Evolutionary conservation across 2,329 filamentous ascomycete genomes (phyloP), one percentile per base, ranked within the genome.

Genomic region (Colletotrichum tropicale): DNA sequence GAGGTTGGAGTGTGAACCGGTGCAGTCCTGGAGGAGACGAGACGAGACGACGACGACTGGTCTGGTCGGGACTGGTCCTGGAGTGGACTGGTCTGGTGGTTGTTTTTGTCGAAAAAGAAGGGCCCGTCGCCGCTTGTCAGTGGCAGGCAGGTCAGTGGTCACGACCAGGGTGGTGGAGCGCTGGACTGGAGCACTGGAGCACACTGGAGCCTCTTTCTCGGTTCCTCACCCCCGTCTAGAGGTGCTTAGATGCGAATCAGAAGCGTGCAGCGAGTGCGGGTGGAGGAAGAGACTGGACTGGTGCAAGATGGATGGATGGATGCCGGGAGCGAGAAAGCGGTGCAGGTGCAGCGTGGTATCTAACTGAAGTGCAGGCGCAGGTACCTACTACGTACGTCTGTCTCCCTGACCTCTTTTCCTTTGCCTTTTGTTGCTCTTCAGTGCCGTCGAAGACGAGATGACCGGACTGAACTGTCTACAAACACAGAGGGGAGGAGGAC

Each of bases 101-200:
- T 75, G 73, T 75, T 75, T 75, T 75, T 68, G 73, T 75, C 70
- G 58, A 73, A 64, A 67, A 65, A 69, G 70, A 72, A 64, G 73
- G 70, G 60, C 73, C 70, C 70, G 36, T 61, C 67, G 58, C 70
- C 56, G 70, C 73, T 68, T 75, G 73, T 73, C 70, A 73, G 70
- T 75, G 70, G 73, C 32, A 58, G 64, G 70, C 64, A 73, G 64
- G 64, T 75, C 43, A 52, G 43, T 52, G 43, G 43, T 52, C 64
- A 75, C 58, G 73, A 60, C 58, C 70, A 69, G 73, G 73, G 70
- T 73, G 56, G 48, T 74, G 73, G 73, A 58, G 72, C 68, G 34
- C 66, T 60, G 32, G 32, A 38, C 43, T 52, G 43, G 43, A 43
- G 43, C 43, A 52, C 38, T 48, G 38, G 43, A 52, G 43, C 43